Percentiles rank a stretch among this genome's conserved stretches.
phyloP scores from a whole-genome alignment of 371 early-diverging fungal genomes.

The Mucor saturninus region DNA sequence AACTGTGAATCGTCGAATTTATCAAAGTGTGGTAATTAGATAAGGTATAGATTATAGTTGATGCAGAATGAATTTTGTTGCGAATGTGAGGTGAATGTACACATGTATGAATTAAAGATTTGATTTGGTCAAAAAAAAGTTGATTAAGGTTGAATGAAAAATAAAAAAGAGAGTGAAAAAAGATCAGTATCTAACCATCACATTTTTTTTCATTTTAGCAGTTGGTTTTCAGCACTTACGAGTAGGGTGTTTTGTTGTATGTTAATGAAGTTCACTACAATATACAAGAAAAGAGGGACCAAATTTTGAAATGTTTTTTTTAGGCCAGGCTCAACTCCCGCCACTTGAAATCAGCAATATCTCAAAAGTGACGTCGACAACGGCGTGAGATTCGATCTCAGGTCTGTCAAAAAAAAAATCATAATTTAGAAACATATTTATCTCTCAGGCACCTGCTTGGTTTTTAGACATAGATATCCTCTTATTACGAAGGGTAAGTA shows the following conservation, averaged over 20 bases:
- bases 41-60: background rate
- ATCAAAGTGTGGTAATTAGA: background rate
- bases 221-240: constrained; percentile 6
- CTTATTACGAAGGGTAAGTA: too few relatives aligned
- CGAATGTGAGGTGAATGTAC: background rate
- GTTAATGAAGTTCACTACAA: constrained; percentile 13
- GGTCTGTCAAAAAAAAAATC: too few relatives aligned
- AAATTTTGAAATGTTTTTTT: constrained; percentile 5
- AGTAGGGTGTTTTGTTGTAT: constrained; percentile 22
- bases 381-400: too few relatives aligned
- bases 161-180: background rate
- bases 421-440: too few relatives aligned
- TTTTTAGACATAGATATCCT: too few relatives aligned
- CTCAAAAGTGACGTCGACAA: constrained; percentile 5
- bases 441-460: too few relatives aligned
- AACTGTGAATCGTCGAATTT: background rate
- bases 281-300: constrained; percentile 5
- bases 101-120: background rate
- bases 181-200: background rate
- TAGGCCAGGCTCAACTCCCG: constrained; percentile 5
- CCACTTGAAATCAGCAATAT: background rate
- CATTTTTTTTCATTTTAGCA: background rate
- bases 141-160: background rate
- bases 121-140: background rate
- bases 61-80: background rate